Base-by-base conservation (phyloP, 352 stramenopile genomes). In the Globisporangium parvum region DNA sequence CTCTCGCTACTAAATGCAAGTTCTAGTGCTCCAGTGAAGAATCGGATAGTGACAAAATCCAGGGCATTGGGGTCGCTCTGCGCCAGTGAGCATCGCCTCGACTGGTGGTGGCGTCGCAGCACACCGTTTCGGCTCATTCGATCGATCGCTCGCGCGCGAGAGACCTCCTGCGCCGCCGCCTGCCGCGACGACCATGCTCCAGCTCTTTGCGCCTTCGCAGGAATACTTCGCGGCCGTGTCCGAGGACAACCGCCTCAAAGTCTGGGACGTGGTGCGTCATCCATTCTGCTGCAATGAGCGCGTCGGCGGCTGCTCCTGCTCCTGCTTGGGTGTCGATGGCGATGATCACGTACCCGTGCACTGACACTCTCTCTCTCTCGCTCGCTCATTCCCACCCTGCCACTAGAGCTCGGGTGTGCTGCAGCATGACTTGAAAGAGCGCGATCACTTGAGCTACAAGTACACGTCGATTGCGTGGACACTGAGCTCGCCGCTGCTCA, bases 381-480 rank as follows among this genome's bases (percentile, higher is more conserved):
- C 26, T 56, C 44, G 46, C 3, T 37, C 10, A 14, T 3, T 4
- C 14, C 18, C 23, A n/a, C 14, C 2, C 11, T 33, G 1, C 14
- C 6, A 8, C 0, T 26, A 85, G 75, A 71, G 61, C 46, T 80
- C 75, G 3, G 78, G 81, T 31, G 59, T 73, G 31, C 57, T 94
- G 55, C 71, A 84, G 51, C 76, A 85, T 63, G 85, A 94, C 54
- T 68, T 92, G 17, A 86, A 86, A 59, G 81, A 94, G 69, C 77
- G 80, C 47, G 81, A 94, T 60, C 81, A 94, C 65, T 69, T 92
- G 40, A 89, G 66, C 60, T 91, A 91, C 76, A 85, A 79, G 45
- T 92, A 89, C 70, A 94, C 81, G 45, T 72, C 71, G 57, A 62
- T 87, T 28, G 74, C 81, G 17, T 94, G 84, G 84, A 77, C 77